These are phyloP conservation scores for Sporisorium scitamineum DNA, from an alignment of 1,284 basidiomycete species.

Conservation along the genomic window DNA sequence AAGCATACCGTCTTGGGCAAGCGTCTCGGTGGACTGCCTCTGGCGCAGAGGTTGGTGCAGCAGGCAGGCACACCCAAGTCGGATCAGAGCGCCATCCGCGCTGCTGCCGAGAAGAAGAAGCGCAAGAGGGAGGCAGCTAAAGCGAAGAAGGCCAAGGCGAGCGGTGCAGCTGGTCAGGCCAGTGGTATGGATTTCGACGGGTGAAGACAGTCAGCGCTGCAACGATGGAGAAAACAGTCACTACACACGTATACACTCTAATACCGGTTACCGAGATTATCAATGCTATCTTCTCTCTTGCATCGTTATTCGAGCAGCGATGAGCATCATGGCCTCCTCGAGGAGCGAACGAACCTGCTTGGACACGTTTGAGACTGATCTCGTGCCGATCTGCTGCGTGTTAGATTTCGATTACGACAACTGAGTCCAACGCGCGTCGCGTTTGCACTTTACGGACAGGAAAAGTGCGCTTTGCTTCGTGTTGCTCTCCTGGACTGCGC, in stretches of 20 bases:
- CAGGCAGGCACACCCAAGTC: constrained; percentile 49
- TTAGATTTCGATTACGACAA: constrained; percentile 5
- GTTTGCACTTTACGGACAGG: constrained; percentile 23
- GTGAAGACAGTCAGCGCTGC: background rate
- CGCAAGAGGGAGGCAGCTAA: constrained; percentile 34
- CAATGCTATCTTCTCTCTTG: constrained; percentile 2
- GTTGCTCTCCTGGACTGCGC: constrained; percentile 26
- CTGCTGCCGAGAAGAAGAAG: constrained; percentile 51
- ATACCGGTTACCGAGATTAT: background rate
- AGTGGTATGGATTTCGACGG: constrained; percentile 42
- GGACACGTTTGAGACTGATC: too few relatives aligned
- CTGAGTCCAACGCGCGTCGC: constrained; percentile 29
- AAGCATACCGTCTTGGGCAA: constrained; percentile 44
- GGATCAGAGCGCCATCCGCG: constrained; percentile 29
- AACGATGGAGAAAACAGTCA: too few relatives aligned
- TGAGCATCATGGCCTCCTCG: background rate
- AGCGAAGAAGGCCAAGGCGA: constrained; percentile 29
- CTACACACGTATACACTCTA: background rate
- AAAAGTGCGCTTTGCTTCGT: constrained; percentile 8
- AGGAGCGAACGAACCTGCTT: too few relatives aligned
- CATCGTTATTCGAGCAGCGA: background rate
- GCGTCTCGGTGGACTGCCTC: constrained; percentile 38
- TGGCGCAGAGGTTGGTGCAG: constrained; percentile 47
- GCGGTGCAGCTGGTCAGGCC: background rate
- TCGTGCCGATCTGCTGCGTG: too few relatives aligned